phyloP scores from a whole-genome alignment of 371 early-diverging fungal species.

The Lichtheimia corymbifera region DNA sequence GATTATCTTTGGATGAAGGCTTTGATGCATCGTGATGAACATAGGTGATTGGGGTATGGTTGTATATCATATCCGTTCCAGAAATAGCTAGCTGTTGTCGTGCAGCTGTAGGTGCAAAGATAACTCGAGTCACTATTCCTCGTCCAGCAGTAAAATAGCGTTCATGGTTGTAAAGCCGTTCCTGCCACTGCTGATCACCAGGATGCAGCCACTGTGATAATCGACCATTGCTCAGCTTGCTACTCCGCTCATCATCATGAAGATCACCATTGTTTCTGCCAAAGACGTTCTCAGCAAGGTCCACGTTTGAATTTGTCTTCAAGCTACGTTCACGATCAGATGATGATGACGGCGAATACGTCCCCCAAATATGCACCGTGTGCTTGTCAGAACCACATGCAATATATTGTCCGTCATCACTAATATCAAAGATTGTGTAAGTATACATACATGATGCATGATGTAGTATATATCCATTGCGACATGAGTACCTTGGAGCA shows the following conservation, averaged over 20 bases:
- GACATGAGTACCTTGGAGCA: conserved; percentile 57
- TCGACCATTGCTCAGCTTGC: background rate
- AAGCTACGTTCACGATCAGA: conserved; percentile 2
- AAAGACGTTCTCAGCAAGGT: no score
- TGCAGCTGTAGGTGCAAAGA: conserved; percentile 66
- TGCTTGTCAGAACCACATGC: conserved; percentile 84
- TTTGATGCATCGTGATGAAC: background rate
- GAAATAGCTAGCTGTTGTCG: conserved; percentile 53
- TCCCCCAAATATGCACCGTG: conserved; percentile 75
- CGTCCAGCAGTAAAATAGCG: conserved; percentile 53
- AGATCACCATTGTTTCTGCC: no score
- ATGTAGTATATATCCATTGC: background rate
- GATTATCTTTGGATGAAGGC: background rate
- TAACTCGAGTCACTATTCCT: conserved; percentile 54
- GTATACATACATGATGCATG: background rate
- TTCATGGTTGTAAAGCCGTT: conserved; percentile 21
- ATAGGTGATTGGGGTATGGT: conserved; percentile 28
- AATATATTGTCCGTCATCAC: conserved; percentile 75
- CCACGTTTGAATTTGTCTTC: conserved; percentile 13
- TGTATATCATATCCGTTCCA: conserved; percentile 49
- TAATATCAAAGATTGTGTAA: conserved; percentile 11
- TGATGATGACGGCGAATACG: conserved; percentile 14
- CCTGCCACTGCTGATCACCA: conserved; percentile 22
- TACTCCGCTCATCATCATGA: no score
- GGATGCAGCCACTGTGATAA: background rate